Evolutionary conservation across 495 filamentous ascomycete species (phyloP).

Genomic region (Annulohypoxylon nitens): DNA sequence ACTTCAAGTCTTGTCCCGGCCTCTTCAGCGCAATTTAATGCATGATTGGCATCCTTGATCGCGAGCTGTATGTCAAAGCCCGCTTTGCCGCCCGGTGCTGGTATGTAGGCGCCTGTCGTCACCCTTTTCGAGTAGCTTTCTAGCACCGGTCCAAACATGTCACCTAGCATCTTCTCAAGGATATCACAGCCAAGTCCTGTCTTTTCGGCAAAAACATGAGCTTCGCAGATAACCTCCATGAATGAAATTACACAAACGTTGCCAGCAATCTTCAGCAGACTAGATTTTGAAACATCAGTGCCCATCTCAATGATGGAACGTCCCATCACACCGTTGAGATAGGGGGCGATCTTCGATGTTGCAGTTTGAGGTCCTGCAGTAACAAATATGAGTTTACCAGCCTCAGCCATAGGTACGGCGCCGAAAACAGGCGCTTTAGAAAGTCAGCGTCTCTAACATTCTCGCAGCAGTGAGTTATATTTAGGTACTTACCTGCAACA

Average conservation of each 20-base stretch:
- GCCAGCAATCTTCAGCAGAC: slow-evolving; percentile 77
- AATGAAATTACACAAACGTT: slow-evolving; percentile 73
- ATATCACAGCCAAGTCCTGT: slow-evolving; percentile 63
- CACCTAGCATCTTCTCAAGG: slow-evolving; percentile 65
- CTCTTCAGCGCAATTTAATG: slow-evolving; percentile 23
- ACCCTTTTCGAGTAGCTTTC: slow-evolving; percentile 59
- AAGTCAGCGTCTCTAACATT: neutral
- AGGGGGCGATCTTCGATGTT: slow-evolving; percentile 71
- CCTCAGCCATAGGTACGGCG: slow-evolving; percentile 75
- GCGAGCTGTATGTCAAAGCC: slow-evolving; percentile 30
- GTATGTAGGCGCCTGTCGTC: slow-evolving; percentile 46
- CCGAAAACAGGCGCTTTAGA: slow-evolving; percentile 75
- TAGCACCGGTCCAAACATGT: slow-evolving; percentile 65
- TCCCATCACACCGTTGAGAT: slow-evolving; percentile 75
- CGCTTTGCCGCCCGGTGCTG: slow-evolving; percentile 1
- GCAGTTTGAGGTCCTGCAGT: slow-evolving; percentile 70
- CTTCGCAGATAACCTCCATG: slow-evolving; percentile 65
- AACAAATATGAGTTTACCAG: slow-evolving; percentile 74
- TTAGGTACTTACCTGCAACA: slow-evolving; percentile 55
- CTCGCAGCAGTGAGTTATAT: neutral
- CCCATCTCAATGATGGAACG: slow-evolving; percentile 71
- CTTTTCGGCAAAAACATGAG: slow-evolving; percentile 68
- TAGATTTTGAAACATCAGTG: slow-evolving; percentile 61
- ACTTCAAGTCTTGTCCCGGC: slow-evolving; percentile 24
- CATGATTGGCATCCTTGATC: slow-evolving; percentile 30